These are phyloP conservation scores for Babesia bigemina DNA, from an alignment of 169 alveolate genomes.

Conservation along the genomic window DNA sequence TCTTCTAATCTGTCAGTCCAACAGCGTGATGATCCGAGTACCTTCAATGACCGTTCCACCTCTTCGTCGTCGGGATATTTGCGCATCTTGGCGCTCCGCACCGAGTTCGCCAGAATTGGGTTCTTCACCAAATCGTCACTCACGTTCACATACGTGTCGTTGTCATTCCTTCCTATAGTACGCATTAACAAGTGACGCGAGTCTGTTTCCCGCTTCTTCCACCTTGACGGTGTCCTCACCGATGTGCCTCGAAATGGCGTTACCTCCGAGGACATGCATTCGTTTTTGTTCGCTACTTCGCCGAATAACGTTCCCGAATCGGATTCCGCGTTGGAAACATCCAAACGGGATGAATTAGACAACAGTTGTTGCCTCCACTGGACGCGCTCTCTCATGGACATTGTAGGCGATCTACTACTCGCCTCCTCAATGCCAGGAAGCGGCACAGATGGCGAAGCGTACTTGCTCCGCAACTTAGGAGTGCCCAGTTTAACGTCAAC, in stretches of 20 bases:
- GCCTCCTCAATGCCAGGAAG: slow-evolving; percentile 3
- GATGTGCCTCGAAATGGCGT: neutral
- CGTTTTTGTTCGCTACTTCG: neutral
- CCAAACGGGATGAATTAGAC: neutral
- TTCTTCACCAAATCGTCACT: slow-evolving; percentile 47
- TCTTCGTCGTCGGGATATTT: slow-evolving; percentile 36
- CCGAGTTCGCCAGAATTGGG: slow-evolving; percentile 57
- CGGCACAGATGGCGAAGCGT: neutral
- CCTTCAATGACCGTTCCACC: slow-evolving; percentile 19
- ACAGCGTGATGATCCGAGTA: slow-evolving; percentile 59
- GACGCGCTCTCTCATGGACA: slow-evolving; percentile 12
- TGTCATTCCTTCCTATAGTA: neutral
- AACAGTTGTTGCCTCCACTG: slow-evolving; percentile 5
- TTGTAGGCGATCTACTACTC: slow-evolving; percentile 1
- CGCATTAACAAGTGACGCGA: neutral
- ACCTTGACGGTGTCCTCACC: slow-evolving; percentile 2
- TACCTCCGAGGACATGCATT: neutral
- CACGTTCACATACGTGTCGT: slow-evolving; percentile 42
- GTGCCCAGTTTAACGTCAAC: neutral
- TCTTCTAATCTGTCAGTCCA: slow-evolving; percentile 60
- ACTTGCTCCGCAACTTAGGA: slow-evolving; percentile 4
- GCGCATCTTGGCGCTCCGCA: slow-evolving; percentile 34
- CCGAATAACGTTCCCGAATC: neutral
- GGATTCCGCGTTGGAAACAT: neutral
- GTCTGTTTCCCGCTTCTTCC: neutral